These are phyloP conservation scores for Microascus cirrosus DNA, from an alignment of 2,329 filamentous ascomycete genomes.

Conservation along the genomic window DNA sequence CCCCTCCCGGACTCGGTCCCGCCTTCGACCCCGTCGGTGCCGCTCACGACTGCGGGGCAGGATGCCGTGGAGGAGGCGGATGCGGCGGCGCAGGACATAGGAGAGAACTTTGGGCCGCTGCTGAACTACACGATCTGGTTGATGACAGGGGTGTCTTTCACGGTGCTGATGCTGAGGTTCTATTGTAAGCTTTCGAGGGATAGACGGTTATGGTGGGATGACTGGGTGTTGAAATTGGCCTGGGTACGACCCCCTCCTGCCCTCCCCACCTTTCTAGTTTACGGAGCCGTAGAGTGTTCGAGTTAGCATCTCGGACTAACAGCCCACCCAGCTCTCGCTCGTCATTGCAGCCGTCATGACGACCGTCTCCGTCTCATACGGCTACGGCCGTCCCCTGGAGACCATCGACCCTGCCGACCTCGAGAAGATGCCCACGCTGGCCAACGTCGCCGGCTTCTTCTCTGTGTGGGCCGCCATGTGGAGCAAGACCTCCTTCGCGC, in stretches of 20 bases:
- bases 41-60: not conserved
- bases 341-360: slow-evolving; percentile 3
- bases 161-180: slow-evolving; percentile 9
- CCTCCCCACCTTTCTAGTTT: not conserved
- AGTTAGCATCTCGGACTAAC: not conserved
- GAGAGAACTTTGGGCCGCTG: slow-evolving; percentile 1
- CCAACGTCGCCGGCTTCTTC: slow-evolving; percentile 16
- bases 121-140: slow-evolving; percentile 4
- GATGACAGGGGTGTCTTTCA: slow-evolving; percentile 3
- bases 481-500: slow-evolving; percentile 25
- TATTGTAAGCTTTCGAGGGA: slow-evolving; percentile 11
- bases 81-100: not conserved
- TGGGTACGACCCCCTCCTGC: slow-evolving; percentile 7
- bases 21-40: too few species aligned
- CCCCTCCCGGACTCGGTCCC: too few species aligned
- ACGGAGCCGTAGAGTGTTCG: too few species aligned
- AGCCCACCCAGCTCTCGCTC: not conserved
- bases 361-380: slow-evolving; percentile 6
- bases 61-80: too few species aligned
- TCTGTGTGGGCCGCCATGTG: slow-evolving; percentile 21
- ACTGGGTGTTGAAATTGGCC: slow-evolving; percentile 10
- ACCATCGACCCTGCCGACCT: slow-evolving; percentile 11
- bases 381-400: slow-evolving; percentile 12
- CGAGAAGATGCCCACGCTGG: slow-evolving; percentile 14
- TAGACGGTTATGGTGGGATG: slow-evolving; percentile 13